Conservation (phyloP, 2,329 filamentous ascomycete species). For the Pseudogymnoascus sp. region DNA sequence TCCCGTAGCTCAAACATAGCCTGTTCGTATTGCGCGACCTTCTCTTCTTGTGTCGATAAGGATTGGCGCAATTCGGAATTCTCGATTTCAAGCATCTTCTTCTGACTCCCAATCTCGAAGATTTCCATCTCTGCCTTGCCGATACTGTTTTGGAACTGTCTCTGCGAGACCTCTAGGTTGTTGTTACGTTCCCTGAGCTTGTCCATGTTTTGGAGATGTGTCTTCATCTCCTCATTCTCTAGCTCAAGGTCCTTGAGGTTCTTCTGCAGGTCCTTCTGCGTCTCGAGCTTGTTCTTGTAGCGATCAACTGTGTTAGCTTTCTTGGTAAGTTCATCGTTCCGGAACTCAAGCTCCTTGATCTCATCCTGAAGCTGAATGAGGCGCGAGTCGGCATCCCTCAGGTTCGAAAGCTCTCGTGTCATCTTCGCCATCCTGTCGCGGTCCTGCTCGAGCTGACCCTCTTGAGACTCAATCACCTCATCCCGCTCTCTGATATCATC, state of each 20-base stretch:
- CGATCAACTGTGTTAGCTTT: conserved; percentile 58
- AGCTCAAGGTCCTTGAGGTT: conserved; percentile 50
- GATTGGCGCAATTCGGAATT: conserved; percentile 25
- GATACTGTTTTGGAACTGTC: conserved; percentile 33
- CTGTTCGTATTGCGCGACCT: conserved; percentile 39
- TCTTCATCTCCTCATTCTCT: conserved; percentile 47
- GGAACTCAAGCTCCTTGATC: conserved; percentile 51
- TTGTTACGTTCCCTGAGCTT: conserved; percentile 24
- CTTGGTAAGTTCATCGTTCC: conserved; percentile 51
- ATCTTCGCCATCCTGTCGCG: conserved; percentile 37
- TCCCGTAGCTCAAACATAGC: conserved; percentile 50
- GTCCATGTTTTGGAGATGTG: conserved; percentile 35
- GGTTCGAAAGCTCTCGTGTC: conserved; percentile 41
- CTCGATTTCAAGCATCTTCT: conserved; percentile 41
- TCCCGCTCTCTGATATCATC: conserved; percentile 58
- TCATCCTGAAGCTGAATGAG: conserved; percentile 50
- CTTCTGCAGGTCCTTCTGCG: conserved; percentile 46
- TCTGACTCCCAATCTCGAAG: conserved; percentile 33
- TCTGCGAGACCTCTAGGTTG: conserved; percentile 30
- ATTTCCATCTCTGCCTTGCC: conserved; percentile 29
- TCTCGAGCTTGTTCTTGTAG: conserved; percentile 56
- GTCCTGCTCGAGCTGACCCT: conserved; percentile 54
- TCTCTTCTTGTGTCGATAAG: conserved; percentile 30
- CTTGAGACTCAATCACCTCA: conserved; percentile 63
- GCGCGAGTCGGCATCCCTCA: conserved; percentile 40